Evolutionary conservation across 1,139 yeast species (phyloP), one percentile per base, ranked within the genome.

Genomic region (Sugiyamaella paludigena): DNA sequence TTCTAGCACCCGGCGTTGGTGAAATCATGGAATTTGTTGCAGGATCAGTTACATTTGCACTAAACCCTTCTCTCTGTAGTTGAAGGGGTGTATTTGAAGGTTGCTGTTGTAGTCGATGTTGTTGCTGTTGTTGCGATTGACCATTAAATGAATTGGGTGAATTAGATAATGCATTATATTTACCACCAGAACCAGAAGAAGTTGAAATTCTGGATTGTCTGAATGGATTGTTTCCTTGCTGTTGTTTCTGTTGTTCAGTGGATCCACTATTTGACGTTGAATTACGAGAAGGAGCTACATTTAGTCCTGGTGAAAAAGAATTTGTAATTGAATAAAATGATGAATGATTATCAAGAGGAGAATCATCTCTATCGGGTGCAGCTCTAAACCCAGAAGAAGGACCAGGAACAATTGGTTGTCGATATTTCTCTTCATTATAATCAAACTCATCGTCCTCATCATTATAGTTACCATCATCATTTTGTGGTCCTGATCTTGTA

Each of bases 331-430:
- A 42, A 35, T 42, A 42, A 16, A 42, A 42, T 15, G 45, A 42
- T 35, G 28, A 33, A 10, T 29, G 19, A 31, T n/a, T 13, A 13
- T 42, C 45, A 12, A 33, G 29, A 5, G 44, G 16, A n/a, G 38
- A 40, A 12, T 39, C 46, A 19, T 19, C 24, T 19, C 24, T 19
- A 19, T 19, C 24, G 2, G 37, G 41, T 24, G 38, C 40, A 29
- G 56, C 58, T 10, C 38, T 26, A 49, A 58, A 58, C 11, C 61
- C 61, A 24, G 58, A 53, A 3, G 58, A 55, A 29, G 59, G 59
- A 2, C 61, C 60, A 2, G 61, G 58, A 26, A 45, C 47, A 29
- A 57, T 51, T 4, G 59, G 59, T 7, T 55, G 8, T 48, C n/a
- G 50, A 31, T 50, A 53, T 24, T 48, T 46, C 29, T 54, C 48